phyloP scores from a whole-genome alignment of 805 yeast species.

The Metschnikowia shivogae region DNA sequence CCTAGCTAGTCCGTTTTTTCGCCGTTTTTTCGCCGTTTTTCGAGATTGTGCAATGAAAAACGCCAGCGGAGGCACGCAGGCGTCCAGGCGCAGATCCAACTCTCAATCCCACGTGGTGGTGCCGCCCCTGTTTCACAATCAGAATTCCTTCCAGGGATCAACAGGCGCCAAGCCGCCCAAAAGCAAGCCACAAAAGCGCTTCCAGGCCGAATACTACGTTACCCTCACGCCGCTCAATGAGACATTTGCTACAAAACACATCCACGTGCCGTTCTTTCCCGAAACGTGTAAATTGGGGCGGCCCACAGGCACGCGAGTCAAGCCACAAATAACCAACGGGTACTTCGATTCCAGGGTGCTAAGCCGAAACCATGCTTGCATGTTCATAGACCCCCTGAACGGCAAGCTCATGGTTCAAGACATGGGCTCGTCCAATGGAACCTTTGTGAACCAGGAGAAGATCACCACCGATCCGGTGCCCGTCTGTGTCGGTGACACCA shows the following conservation, averaged over 20 bases:
- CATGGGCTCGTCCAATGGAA: constrained; percentile 89
- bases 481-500: constrained; percentile 72
- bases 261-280: constrained; percentile 78
- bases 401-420: constrained; percentile 78
- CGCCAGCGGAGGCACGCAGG: constrained; percentile 1
- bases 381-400: constrained; percentile 61
- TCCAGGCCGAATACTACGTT: constrained; percentile 49
- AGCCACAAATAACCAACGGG: constrained; percentile 73
- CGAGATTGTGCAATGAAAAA: neutral
- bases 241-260: constrained; percentile 74
- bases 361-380: constrained; percentile 89
- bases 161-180: constrained; percentile 3
- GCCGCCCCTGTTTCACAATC: constrained; percentile 11
- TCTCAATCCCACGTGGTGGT: constrained; percentile 39
- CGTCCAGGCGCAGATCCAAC: constrained; percentile 30
- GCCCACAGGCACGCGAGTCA: constrained; percentile 65
- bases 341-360: constrained; percentile 91
- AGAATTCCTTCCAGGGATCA: constrained; percentile 4
- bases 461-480: constrained; percentile 60
- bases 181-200: constrained; percentile 21
- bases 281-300: constrained; percentile 85
- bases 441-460: constrained; percentile 77
- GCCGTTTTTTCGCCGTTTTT: too few species aligned
- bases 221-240: constrained; percentile 73
- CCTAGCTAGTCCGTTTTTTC: too few species aligned